Base-by-base conservation (phyloP, 2,329 filamentous ascomycete genomes). In the Clarireedia paspali region DNA sequence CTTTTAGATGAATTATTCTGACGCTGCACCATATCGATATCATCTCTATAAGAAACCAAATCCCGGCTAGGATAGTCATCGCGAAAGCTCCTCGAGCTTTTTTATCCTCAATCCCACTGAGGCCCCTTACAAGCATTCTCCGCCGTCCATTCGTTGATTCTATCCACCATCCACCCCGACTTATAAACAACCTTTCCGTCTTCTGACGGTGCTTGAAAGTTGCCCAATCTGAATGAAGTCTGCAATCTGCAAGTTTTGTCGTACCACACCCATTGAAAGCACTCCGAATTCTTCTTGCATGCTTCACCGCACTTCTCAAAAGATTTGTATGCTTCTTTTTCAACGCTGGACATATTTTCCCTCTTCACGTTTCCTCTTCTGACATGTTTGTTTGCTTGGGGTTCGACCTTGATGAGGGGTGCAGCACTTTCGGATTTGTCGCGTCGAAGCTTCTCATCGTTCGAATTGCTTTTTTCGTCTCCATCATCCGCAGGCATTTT, bases 261-360 rank as follows among this genome's bases (percentile, higher is more conserved):
- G 42, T 65, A 63, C 45, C 65, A 68, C 1, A 66, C 63, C 59
- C 67, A 73, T 60, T 74, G 71, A 40, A 71, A 69, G 53, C 72
- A 74, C 4, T 60, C 50, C 1, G 50, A 38, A 5, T 67, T 57
- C 2, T 62, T 62, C 45, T 74, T 69, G 60, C 80, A 83, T 10
- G 78, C 77, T 46, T 70, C 72, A 5, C 73, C 70, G 62, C 79
- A 82, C n/a, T 74, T 69, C 46, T 76, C 73, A 12, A 68, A 66
- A 0, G 63, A 66, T 46, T 53, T 51, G 67, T 77, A 75, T 3
- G 77, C 77, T 5, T 70, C 66, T 49, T 71, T 36, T 20, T 46
- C 40, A 26, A 30, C 4, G 24, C 6, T 5, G 30, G 40, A 44
- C 10, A 45, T 6, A 14, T 34, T 26, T 23, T 38, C 17, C 36